These are phyloP conservation scores for Hanseniaspora meyeri DNA, from an alignment of 805 yeast species.

Conservation along the genomic window DNA sequence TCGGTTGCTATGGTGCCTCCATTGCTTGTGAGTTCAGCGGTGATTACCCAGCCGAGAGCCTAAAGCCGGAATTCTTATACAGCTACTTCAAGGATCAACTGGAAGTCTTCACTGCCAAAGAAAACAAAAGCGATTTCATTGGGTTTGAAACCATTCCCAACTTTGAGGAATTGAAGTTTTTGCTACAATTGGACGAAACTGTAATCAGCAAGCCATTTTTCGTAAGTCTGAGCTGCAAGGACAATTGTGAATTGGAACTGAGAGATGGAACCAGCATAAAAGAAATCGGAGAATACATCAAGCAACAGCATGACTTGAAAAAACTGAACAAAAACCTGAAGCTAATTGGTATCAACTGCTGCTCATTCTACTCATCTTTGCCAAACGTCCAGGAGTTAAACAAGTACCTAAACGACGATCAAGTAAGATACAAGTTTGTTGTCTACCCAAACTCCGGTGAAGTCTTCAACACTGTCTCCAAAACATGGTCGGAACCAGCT, in stretches of 20 bases:
- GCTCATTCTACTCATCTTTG: conserved; percentile 25
- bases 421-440: background rate
- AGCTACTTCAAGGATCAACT: conserved; percentile 29
- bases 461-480: conserved; percentile 37
- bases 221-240: conserved; percentile 33
- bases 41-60: conserved; percentile 32
- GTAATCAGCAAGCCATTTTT: conserved; percentile 38
- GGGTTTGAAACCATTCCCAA: conserved; percentile 70
- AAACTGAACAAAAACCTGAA: conserved; percentile 8
- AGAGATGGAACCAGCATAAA: conserved; percentile 40
- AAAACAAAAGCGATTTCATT: conserved; percentile 38
- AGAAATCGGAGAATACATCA: background rate
- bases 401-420: background rate
- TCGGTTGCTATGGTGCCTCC: conserved; percentile 41
- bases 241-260: conserved; percentile 21
- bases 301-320: background rate
- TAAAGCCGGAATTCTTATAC: conserved; percentile 20
- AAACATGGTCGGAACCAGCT: conserved; percentile 29
- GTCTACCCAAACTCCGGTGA: conserved; percentile 69
- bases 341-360: conserved; percentile 52
- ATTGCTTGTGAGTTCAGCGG: conserved; percentile 53
- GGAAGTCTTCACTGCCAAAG: conserved; percentile 36
- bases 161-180: conserved; percentile 40
- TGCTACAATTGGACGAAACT: conserved; percentile 27
- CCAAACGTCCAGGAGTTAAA: conserved; percentile 1